A percentile compares a stretch with the other conserved stretches of the same genome.
Evolutionary conservation across 306 rosid species (phyloP).

Genomic region (Gastrolobium bilobum): DNA sequence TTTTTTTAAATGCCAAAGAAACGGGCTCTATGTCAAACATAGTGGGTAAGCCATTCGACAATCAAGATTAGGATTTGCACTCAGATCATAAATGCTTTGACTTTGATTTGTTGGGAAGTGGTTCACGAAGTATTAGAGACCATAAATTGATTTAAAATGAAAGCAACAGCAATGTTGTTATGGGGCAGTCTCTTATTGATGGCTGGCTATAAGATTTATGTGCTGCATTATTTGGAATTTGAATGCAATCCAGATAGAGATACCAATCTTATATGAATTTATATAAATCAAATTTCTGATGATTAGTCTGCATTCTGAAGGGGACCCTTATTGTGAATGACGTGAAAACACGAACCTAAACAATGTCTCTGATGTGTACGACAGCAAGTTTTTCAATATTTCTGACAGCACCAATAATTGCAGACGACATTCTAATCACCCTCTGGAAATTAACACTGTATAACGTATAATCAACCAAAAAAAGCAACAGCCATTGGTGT

Average conservation of each 20-base stretch:
- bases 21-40: too few relatives aligned
- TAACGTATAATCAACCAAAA: constrained; percentile 29
- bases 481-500: constrained; percentile 10
- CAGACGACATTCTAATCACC: constrained; percentile 39
- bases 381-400: constrained; percentile 45
- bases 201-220: constrained; percentile 20
- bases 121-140: constrained; percentile 23
- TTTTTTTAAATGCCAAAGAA: too few relatives aligned
- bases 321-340: constrained; percentile 50
- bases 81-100: constrained; percentile 42
- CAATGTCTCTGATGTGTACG: constrained; percentile 46
- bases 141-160: constrained; percentile 35
- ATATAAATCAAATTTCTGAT: constrained; percentile 34
- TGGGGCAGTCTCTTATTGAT: constrained; percentile 45
- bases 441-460: background rate
- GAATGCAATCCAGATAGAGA: constrained; percentile 38
- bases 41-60: background rate
- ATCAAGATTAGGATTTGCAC: constrained; percentile 7
- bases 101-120: constrained; percentile 40
- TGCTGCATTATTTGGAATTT: constrained; percentile 48
- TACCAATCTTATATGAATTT: constrained; percentile 33
- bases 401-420: constrained; percentile 51
- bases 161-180: constrained; percentile 21
- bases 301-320: constrained; percentile 52
- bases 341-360: constrained; percentile 51